Conservation (phyloP, 257 asterid species). For the Thymus mandschuricus region DNA sequence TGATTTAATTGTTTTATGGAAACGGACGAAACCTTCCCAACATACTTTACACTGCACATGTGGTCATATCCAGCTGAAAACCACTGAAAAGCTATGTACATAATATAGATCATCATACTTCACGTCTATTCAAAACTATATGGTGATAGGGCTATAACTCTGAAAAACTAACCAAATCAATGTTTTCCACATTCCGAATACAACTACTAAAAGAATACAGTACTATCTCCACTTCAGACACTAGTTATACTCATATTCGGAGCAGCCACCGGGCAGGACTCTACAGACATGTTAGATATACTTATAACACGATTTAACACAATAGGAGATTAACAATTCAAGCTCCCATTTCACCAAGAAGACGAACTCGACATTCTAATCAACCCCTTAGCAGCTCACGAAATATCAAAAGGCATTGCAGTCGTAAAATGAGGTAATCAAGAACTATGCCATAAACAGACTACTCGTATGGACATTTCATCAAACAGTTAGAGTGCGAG, state of each 20-base stretch:
- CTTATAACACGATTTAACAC: background rate
- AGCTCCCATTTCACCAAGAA: slow-evolving; percentile 2
- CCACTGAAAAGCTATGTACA: background rate
- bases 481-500: slow-evolving; percentile 24
- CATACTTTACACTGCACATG: too few relatives aligned
- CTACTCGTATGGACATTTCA: background rate
- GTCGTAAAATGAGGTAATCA: background rate
- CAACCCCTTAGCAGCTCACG: background rate
- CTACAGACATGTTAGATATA: too few relatives aligned
- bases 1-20: too few relatives aligned
- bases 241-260: too few relatives aligned
- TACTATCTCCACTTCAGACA: too few relatives aligned
- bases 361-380: background rate
- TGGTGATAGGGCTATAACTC: too few relatives aligned
- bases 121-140: too few relatives aligned
- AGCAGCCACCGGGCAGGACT: too few relatives aligned
- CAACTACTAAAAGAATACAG: too few relatives aligned
- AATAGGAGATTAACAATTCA: background rate
- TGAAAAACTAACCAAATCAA: too few relatives aligned
- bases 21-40: too few relatives aligned
- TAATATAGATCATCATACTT: background rate
- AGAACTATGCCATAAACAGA: background rate
- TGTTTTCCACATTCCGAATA: too few relatives aligned
- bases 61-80: background rate
- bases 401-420: background rate